Evolutionary conservation across 345 rosid species (phyloP).

Genomic region (Mercurialis annua): DNA sequence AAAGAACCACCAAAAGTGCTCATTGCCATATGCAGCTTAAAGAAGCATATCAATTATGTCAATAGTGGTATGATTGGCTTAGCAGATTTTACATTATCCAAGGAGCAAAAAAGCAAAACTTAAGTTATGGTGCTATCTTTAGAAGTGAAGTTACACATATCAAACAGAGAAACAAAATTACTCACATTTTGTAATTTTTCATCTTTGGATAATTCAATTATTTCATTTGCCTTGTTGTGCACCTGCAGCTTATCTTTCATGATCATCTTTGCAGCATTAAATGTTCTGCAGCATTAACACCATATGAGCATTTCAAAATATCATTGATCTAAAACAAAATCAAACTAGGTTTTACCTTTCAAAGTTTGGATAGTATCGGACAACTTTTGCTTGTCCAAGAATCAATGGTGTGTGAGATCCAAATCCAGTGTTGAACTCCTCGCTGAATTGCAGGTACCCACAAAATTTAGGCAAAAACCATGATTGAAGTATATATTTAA

Average conservation of each 20-base stretch:
- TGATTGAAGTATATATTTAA: conserved; percentile 5
- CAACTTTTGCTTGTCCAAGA: conserved; percentile 88
- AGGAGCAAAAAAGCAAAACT: not conserved
- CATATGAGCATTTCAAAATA: conserved; percentile 17
- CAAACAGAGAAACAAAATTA: conserved; percentile 13
- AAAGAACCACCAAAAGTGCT: conserved; percentile 3
- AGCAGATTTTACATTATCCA: not conserved
- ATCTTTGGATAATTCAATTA: conserved; percentile 59
- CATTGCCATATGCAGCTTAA: not conserved
- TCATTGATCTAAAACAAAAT: conserved; percentile 5
- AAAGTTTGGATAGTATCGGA: conserved; percentile 72
- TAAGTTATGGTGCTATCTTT: not conserved
- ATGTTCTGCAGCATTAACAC: conserved; percentile 53
- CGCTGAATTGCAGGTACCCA: conserved; percentile 46
- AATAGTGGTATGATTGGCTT: not conserved
- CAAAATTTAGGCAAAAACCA: not conserved
- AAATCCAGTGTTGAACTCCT: conserved; percentile 91
- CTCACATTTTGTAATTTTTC: conserved; percentile 70
- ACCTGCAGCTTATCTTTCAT: conserved; percentile 69
- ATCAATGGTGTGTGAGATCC: conserved; percentile 94
- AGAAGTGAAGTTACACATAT: not conserved
- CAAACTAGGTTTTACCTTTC: conserved; percentile 53
- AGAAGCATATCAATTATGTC: not conserved
- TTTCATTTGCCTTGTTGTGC: conserved; percentile 57
- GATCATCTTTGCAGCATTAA: conserved; percentile 61